A percentile compares a stretch with the other conserved stretches of the same genome.
phyloP scores from a whole-genome alignment of 176 grass and related monocot species.

The Phragmites australis region DNA sequence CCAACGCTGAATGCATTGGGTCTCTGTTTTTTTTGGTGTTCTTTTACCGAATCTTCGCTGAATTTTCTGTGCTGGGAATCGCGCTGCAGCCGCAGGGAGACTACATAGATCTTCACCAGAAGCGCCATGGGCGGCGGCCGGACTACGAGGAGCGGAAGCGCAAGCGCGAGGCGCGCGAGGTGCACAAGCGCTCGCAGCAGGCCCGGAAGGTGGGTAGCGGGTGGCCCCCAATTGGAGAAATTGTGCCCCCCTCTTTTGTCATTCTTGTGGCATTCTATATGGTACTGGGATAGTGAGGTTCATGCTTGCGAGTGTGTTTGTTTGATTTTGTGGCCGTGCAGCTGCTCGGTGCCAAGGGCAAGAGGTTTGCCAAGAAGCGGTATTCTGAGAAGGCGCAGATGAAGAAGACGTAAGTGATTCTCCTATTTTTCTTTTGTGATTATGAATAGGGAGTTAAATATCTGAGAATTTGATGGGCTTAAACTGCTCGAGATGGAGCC shows the following conservation, averaged over 20 bases:
- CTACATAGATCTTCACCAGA: conserved; percentile 78
- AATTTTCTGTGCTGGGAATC: conserved; percentile 7
- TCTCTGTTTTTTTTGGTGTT: neutral
- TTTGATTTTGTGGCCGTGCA: conserved; percentile 13
- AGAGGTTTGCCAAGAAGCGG: conserved; percentile 84
- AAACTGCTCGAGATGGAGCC: neutral
- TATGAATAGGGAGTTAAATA: neutral
- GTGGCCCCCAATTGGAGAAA: neutral
- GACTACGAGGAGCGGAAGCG: conserved; percentile 81
- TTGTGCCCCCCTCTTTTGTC: neutral
- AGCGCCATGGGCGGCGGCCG: conserved; percentile 74
- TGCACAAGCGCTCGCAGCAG: conserved; percentile 55
- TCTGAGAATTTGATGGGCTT: neutral
- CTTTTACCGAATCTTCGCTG: neutral
- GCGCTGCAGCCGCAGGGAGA: conserved; percentile 83
- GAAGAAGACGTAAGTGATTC: conserved; percentile 85
- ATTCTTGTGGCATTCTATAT: neutral
- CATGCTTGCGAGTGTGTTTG: neutral
- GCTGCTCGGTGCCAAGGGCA: conserved; percentile 80
- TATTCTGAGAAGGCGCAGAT: conserved; percentile 88
- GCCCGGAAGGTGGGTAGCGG: conserved; percentile 54
- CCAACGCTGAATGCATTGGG: neutral
- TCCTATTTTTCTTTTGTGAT: neutral
- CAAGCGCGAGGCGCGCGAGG: conserved; percentile 77
- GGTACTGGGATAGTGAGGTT: neutral